These are phyloP conservation scores for Mycena maculata DNA, from an alignment of 768 basidiomycete genomes.

Conservation along the genomic window DNA sequence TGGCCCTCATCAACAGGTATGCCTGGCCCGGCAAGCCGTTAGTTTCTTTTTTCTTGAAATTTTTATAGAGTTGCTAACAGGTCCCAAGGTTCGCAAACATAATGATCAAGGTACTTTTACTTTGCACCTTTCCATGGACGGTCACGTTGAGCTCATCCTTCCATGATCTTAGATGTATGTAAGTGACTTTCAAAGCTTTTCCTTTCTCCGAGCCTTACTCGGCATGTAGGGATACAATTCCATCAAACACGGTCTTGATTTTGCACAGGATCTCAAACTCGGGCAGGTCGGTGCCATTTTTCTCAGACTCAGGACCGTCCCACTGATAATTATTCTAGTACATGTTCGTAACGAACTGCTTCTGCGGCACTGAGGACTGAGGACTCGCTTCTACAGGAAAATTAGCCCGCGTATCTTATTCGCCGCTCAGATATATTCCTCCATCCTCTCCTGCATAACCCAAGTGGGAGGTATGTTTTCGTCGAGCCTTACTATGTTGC, in stretches of 20 bases:
- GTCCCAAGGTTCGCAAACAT: slow-evolving; percentile 14
- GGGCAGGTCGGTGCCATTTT: slow-evolving; percentile 11
- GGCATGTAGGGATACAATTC: slow-evolving; percentile 14
- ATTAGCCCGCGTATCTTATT: slow-evolving; percentile 16
- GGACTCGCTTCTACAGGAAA: slow-evolving; percentile 3
- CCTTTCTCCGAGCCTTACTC: background rate
- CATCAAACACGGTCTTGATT: slow-evolving; percentile 24
- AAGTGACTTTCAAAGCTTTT: background rate
- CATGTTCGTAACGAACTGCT: slow-evolving; percentile 2
- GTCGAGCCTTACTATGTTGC: background rate
- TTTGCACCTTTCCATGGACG: background rate
- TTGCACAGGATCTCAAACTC: slow-evolving; percentile 25
- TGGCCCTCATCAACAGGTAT: slow-evolving; percentile 16
- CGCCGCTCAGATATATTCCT: background rate
- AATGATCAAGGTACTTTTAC: slow-evolving; percentile 13
- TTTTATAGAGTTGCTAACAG: background rate
- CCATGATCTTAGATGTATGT: slow-evolving; percentile 2
- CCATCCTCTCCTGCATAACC: slow-evolving; percentile 4
- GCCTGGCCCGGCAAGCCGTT: slow-evolving; percentile 19
- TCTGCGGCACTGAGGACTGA: no score
- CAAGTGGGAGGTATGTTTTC: slow-evolving; percentile 18
- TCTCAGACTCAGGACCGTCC: background rate
- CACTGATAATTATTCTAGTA: background rate
- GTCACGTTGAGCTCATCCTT: background rate
- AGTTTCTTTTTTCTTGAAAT: background rate